These are phyloP conservation scores for Paraconiothyrium brasiliense DNA, from an alignment of 2,329 filamentous ascomycete genomes.

Conservation along the genomic window DNA sequence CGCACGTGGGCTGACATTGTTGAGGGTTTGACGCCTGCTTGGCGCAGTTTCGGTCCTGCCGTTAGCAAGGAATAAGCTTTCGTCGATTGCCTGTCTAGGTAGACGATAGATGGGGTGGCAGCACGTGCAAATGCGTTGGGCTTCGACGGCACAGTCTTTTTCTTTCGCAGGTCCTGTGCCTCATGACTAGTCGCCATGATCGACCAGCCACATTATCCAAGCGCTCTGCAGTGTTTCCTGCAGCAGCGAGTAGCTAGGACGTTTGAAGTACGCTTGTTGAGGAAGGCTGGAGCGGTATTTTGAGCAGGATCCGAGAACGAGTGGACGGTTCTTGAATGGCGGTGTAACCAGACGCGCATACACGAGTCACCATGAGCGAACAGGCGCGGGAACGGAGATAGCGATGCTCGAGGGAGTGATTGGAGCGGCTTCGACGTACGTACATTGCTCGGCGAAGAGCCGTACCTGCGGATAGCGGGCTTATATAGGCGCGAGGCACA, in stretches of 20 bases:
- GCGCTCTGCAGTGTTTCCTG: background rate
- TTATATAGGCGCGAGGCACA: background rate
- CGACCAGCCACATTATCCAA: background rate
- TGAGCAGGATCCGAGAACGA: background rate
- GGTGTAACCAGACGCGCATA: slow-evolving; percentile 1
- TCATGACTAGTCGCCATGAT: background rate
- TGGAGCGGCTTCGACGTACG: slow-evolving; percentile 2
- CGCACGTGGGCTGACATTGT: background rate
- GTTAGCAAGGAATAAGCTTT: background rate
- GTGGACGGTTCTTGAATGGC: background rate
- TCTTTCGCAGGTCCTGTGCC: background rate
- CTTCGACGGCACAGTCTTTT: background rate
- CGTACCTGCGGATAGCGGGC: slow-evolving; percentile 1
- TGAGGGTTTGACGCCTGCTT: background rate
- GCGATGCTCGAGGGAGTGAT: background rate
- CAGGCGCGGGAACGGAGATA: background rate
- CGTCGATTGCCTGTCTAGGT: background rate
- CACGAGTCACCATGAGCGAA: background rate
- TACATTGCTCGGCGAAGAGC: slow-evolving; percentile 11
- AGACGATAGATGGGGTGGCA: background rate
- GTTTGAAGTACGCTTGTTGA: background rate
- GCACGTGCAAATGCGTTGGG: background rate
- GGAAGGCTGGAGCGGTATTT: background rate
- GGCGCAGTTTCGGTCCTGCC: background rate
- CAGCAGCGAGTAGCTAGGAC: no score